Evolutionary conservation across 805 yeast species (phyloP).

Genomic region (Lipomyces lipofer): DNA sequence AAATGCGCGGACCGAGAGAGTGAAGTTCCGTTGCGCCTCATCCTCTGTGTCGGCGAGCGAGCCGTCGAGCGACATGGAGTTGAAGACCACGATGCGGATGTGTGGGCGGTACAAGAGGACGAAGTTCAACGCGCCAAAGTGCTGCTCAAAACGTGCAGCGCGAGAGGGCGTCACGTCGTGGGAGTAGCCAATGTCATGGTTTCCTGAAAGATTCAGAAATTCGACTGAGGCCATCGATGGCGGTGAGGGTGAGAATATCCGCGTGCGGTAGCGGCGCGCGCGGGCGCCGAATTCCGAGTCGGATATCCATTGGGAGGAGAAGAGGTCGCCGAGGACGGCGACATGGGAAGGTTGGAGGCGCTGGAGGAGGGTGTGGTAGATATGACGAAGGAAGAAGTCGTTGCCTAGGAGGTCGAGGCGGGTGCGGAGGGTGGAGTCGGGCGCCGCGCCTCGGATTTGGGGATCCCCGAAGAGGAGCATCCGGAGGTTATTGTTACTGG

Average conservation of each 20-base stretch:
- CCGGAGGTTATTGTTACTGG: conserved; percentile 4
- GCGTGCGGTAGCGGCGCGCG: conserved; percentile 55
- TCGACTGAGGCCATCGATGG: too few relatives aligned
- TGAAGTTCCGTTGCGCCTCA: conserved; percentile 47
- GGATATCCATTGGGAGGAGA: conserved; percentile 92
- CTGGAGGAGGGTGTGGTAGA: conserved; percentile 62
- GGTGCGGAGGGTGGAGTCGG: conserved; percentile 65
- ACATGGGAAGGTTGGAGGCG: conserved; percentile 75
- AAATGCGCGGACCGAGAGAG: conserved; percentile 71
- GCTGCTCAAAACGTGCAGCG: conserved; percentile 68
- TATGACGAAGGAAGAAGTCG: conserved; percentile 85
- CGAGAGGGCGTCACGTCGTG: conserved; percentile 95
- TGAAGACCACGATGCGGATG: conserved; percentile 88
- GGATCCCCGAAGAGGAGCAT: conserved; percentile 92
- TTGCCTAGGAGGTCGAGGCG: conserved; percentile 85
- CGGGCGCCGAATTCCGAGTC: conserved; percentile 84
- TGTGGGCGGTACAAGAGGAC: conserved; percentile 70
- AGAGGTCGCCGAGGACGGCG: conserved; percentile 88
- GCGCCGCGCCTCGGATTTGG: conserved; percentile 89
- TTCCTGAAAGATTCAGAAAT: conserved; percentile 84
- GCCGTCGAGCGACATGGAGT: conserved; percentile 83
- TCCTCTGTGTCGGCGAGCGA: conserved; percentile 68
- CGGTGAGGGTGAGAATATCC: conserved; percentile 36
- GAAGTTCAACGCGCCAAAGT: conserved; percentile 85
- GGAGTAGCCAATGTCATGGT: conserved; percentile 93